phyloP scores from a whole-genome alignment of 352 stramenopile genomes.

The Globisporangium ultimum region DNA sequence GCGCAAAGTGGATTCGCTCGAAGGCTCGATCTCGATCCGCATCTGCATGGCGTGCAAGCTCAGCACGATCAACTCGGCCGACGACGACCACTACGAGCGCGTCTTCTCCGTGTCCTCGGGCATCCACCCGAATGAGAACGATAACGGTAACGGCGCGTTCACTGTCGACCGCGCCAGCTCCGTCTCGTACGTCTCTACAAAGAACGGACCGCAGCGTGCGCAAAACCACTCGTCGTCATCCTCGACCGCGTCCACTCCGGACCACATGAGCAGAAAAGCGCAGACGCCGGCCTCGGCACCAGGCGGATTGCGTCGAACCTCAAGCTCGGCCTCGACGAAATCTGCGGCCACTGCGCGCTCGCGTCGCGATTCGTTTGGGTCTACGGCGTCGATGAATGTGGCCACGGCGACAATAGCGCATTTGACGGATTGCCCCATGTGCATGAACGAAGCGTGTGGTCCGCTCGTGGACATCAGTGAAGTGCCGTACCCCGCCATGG shows the following conservation, averaged over 20 bases:
- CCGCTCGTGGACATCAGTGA: slow-evolving; percentile 47
- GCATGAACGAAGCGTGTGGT: slow-evolving; percentile 55
- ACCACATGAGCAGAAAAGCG: slow-evolving; percentile 9
- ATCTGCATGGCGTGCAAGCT: slow-evolving; percentile 81
- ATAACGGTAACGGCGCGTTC: slow-evolving; percentile 15
- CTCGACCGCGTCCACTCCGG: slow-evolving; percentile 9
- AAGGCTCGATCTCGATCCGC: slow-evolving; percentile 37
- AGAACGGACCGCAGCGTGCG: not conserved
- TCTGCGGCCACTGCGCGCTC: slow-evolving; percentile 7
- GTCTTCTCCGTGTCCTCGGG: slow-evolving; percentile 38
- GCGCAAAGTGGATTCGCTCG: slow-evolving; percentile 31
- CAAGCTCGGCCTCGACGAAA: slow-evolving; percentile 21
- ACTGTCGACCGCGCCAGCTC: slow-evolving; percentile 14
- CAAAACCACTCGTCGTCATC: slow-evolving; percentile 2
- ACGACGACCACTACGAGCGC: slow-evolving; percentile 56
- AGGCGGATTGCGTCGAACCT: slow-evolving; percentile 27
- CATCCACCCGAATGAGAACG: slow-evolving; percentile 12
- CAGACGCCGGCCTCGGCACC: not conserved
- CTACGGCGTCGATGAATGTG: not conserved
- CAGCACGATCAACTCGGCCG: slow-evolving; percentile 37
- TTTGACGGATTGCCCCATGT: slow-evolving; percentile 40
- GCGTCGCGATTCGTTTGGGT: slow-evolving; percentile 34
- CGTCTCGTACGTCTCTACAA: slow-evolving; percentile 15
- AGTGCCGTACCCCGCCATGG: slow-evolving; percentile 51
- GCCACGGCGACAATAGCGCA: too few relatives aligned